Evolutionary conservation across 805 yeast genomes (phyloP).

Genomic region (Yarrowia sp.): DNA sequence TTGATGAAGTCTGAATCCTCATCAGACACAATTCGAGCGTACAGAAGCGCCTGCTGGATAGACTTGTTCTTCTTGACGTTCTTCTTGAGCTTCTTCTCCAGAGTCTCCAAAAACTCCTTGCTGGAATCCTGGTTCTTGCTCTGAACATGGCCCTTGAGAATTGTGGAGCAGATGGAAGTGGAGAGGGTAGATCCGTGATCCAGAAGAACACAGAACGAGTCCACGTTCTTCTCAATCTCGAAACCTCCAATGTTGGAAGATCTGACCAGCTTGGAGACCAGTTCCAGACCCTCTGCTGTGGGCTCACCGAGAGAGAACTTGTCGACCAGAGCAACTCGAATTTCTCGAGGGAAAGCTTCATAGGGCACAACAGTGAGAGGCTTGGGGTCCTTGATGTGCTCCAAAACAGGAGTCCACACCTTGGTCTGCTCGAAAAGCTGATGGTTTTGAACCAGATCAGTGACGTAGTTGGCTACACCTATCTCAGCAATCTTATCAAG

Average conservation of each 20-base stretch:
- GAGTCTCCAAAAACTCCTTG: slow-evolving; percentile 8
- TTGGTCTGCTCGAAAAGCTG: slow-evolving; percentile 4
- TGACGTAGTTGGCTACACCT: neutral
- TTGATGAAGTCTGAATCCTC: slow-evolving; percentile 13
- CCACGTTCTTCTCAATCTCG: slow-evolving; percentile 11
- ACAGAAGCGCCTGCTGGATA: slow-evolving; percentile 9
- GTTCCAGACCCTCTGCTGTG: neutral
- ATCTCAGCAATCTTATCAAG: neutral
- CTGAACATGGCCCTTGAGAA: neutral
- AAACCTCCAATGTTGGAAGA: neutral
- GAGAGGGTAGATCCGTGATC: slow-evolving; percentile 5
- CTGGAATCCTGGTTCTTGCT: neutral
- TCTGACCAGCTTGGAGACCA: neutral
- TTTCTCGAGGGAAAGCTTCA: slow-evolving; percentile 3
- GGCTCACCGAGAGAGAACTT: slow-evolving; percentile 1
- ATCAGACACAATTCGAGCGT: slow-evolving; percentile 18
- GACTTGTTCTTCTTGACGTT: slow-evolving; percentile 13
- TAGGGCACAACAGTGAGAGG: neutral
- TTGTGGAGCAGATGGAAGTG: neutral
- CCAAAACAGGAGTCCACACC: slow-evolving; percentile 9
- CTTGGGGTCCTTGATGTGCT: neutral
- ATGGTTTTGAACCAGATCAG: slow-evolving; percentile 1
- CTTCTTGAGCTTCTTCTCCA: slow-evolving; percentile 19
- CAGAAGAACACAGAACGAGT: slow-evolving; percentile 7
- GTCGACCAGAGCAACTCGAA: neutral